These are phyloP conservation scores for Syzygium aromaticum DNA, from an alignment of 345 rosid species.

Conservation along the genomic window DNA sequence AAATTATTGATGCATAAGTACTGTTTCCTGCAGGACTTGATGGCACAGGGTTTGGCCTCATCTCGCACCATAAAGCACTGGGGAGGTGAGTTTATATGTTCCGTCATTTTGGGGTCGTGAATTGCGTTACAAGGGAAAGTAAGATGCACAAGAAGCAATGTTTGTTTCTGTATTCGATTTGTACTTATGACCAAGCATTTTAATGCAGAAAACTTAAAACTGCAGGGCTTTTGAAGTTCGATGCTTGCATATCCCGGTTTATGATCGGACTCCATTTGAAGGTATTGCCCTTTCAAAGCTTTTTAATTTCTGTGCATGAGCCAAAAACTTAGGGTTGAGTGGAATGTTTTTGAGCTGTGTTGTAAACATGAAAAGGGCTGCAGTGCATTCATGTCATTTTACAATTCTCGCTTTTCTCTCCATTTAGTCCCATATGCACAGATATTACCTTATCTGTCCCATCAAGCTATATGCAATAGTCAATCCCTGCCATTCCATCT, in stretches of 20 bases:
- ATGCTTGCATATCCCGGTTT: slow-evolving; percentile 78
- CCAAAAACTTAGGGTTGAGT: neutral
- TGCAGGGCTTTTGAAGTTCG: slow-evolving; percentile 73
- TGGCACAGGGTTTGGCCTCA: slow-evolving; percentile 73
- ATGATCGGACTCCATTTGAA: slow-evolving; percentile 57
- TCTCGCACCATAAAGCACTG: slow-evolving; percentile 74
- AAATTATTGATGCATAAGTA: neutral
- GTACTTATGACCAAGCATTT: neutral
- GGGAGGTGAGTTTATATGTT: slow-evolving; percentile 42
- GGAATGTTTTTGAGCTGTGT: neutral
- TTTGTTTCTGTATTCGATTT: neutral
- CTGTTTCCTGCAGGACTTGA: slow-evolving; percentile 36
- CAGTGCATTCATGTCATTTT: neutral
- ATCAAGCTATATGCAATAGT: neutral
- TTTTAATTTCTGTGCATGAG: neutral
- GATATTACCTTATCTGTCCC: neutral
- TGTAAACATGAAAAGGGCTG: neutral
- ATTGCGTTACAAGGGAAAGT: neutral
- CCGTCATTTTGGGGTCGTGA: neutral
- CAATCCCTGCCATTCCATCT: neutral
- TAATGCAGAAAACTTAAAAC: neutral
- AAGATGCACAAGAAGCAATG: neutral
- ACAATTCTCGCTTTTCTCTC: neutral
- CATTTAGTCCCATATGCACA: neutral
- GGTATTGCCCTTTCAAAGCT: neutral